Percentiles rank a stretch among this genome's conserved stretches.
Conservation (phyloP, 2,329 filamentous ascomycete species). For the Fusarium anthophilum region DNA sequence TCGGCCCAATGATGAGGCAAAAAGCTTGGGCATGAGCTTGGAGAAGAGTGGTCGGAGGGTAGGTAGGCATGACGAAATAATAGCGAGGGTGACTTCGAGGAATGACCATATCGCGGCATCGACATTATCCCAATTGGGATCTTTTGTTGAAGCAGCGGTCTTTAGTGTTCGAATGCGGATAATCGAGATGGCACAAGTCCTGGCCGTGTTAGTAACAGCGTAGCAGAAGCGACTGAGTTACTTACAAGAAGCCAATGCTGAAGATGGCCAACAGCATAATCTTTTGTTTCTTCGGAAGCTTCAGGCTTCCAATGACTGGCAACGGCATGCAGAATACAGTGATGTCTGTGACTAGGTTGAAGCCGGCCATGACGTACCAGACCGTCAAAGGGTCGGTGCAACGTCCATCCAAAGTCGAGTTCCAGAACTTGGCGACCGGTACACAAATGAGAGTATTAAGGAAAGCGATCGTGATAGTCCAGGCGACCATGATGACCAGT, state of each 20-base stretch:
- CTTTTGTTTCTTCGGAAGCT: conserved; percentile 14
- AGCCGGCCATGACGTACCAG: conserved; percentile 24
- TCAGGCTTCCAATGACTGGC: conserved; percentile 11
- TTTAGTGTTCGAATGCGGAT: conserved; percentile 14
- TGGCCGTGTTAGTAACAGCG: neutral
- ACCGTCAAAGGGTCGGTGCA: neutral
- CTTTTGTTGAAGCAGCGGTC: conserved; percentile 1
- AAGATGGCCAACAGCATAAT: conserved; percentile 12
- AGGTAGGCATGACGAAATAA: conserved; percentile 17
- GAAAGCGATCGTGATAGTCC: conserved; percentile 13
- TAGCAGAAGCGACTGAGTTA: rapidly evolving
- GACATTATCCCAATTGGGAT: conserved; percentile 26
- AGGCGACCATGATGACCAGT: neutral
- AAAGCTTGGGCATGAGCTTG: conserved; percentile 8
- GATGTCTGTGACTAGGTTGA: conserved; percentile 14
- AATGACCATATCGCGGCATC: conserved; percentile 23
- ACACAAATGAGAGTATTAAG: conserved; percentile 14
- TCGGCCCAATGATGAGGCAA: neutral
- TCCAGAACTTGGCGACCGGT: conserved; percentile 22
- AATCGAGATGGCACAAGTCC: conserved; percentile 19
- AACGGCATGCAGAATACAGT: conserved; percentile 9
- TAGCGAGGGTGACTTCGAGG: conserved; percentile 9
- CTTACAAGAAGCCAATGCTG: conserved; percentile 11
- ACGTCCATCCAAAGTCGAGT: neutral
- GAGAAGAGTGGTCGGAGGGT: conserved; percentile 16